phyloP scores from a whole-genome alignment of 2,329 filamentous ascomycete genomes.

The Davidsoniella eucalypti region DNA sequence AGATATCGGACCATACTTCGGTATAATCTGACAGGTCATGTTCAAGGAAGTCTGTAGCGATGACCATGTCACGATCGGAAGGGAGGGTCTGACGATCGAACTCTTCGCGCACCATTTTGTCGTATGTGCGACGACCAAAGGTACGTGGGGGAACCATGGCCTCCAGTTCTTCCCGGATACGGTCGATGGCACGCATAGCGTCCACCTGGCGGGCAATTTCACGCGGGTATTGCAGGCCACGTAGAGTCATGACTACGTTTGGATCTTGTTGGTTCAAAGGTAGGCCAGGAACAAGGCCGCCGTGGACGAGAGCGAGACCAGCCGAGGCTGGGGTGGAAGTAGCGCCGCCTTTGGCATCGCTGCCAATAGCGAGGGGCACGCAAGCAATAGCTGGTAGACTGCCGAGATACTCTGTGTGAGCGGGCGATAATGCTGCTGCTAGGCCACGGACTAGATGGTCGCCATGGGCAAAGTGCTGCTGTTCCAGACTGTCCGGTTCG shows the following conservation, averaged over 20 bases:
- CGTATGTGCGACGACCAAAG: constrained; percentile 9
- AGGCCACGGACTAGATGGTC: constrained; percentile 33
- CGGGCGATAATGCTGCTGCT: constrained; percentile 32
- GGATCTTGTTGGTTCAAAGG: constrained; percentile 55
- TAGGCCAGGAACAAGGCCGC: constrained; percentile 64
- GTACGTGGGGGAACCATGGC: background rate
- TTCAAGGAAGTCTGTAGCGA: constrained; percentile 26
- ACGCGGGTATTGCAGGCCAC: constrained; percentile 47
- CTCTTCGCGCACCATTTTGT: constrained; percentile 11
- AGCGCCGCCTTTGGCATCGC: constrained; percentile 25
- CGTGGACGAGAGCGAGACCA: constrained; percentile 58
- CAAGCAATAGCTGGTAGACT: constrained; percentile 62
- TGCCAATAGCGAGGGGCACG: constrained; percentile 21
- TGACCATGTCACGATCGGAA: constrained; percentile 19
- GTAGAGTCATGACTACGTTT: constrained; percentile 81
- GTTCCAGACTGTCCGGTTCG: constrained; percentile 17
- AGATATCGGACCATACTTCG: constrained; percentile 49
- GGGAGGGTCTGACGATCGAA: constrained; percentile 9
- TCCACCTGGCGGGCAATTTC: constrained; percentile 22
- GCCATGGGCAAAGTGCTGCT: constrained; percentile 18
- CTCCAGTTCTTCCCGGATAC: constrained; percentile 12
- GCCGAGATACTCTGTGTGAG: constrained; percentile 54
- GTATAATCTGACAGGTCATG: constrained; percentile 36
- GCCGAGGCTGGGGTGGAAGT: constrained; percentile 26
- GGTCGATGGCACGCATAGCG: constrained; percentile 16